Evolutionary conservation across 495 filamentous ascomycete species (phyloP).

Genomic region (Tuber aestivum): DNA sequence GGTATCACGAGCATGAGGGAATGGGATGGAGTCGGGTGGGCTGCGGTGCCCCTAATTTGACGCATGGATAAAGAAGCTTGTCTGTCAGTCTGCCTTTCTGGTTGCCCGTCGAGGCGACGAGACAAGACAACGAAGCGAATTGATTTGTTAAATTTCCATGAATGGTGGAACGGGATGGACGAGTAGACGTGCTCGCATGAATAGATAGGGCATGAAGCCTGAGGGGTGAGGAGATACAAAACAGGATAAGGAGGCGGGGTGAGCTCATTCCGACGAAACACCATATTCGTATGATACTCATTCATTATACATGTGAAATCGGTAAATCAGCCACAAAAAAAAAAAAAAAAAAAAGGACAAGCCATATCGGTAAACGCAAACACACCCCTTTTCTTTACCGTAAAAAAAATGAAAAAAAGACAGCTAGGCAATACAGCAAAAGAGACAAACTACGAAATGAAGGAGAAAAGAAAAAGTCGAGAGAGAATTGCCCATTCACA

Average conservation of each 20-base stretch:
- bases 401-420: not conserved
- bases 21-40: not conserved
- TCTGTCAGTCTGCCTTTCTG: too few species aligned
- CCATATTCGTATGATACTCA: not conserved
- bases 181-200: not conserved
- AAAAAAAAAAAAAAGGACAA: not conserved
- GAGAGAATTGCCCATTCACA: not conserved
- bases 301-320: not conserved
- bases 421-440: too few species aligned
- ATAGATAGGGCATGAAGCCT: not conserved
- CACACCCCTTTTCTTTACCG: not conserved
- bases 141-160: too few species aligned
- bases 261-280: not conserved
- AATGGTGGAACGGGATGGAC: not conserved
- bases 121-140: not conserved
- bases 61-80: not conserved
- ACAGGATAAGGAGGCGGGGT: not conserved
- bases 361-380: not conserved
- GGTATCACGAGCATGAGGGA: not conserved
- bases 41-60: not conserved
- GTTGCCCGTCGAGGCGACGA: not conserved
- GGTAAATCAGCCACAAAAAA: too few species aligned
- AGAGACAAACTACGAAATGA: not conserved
- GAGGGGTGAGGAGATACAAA: not conserved
- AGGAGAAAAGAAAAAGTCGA: not conserved